Percentiles rank a stretch among this genome's conserved stretches.
These are phyloP conservation scores for Chenopodium suecicum DNA, from an alignment of 148 eudicot species.

Conservation along the genomic window DNA sequence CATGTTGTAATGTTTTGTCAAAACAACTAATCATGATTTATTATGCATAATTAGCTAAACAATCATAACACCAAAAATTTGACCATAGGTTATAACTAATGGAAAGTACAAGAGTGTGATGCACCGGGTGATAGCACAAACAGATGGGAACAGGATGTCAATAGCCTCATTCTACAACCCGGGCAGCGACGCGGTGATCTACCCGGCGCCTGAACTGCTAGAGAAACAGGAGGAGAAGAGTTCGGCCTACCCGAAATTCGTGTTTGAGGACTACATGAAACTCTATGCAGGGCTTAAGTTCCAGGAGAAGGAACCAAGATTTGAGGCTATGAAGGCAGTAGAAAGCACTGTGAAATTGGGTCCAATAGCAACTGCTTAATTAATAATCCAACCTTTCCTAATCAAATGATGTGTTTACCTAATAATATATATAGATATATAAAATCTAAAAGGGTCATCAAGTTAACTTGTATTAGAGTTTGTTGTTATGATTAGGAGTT, in stretches of 20 bases:
- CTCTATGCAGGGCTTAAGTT: slow-evolving; percentile 77
- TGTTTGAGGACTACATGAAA: slow-evolving; percentile 96
- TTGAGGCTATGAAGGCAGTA: slow-evolving; percentile 76
- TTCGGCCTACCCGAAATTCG: slow-evolving; percentile 63
- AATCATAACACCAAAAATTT: not conserved
- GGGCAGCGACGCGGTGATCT: slow-evolving; percentile 84
- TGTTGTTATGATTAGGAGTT: not conserved
- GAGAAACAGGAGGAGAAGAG: slow-evolving; percentile 42
- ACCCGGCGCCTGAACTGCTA: slow-evolving; percentile 67
- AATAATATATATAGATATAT: not conserved
- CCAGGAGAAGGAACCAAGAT: slow-evolving; percentile 88
- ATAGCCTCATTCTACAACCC: slow-evolving; percentile 98
- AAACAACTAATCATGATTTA: not conserved
- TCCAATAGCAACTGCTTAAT: slow-evolving; percentile 51
- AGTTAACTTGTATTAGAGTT: slow-evolving; percentile 13
- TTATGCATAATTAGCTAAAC: not conserved
- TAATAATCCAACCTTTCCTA: not conserved
- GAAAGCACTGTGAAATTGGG: slow-evolving; percentile 43
- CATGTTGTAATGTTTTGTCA: not conserved
- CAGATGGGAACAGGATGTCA: slow-evolving; percentile 82
- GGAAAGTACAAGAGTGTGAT: slow-evolving; percentile 93
- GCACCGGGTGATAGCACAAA: slow-evolving; percentile 85
- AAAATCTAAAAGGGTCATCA: slow-evolving; percentile 1
- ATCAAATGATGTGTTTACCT: slow-evolving; percentile 9
- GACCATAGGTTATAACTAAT: slow-evolving; percentile 70